phyloP scores from a whole-genome alignment of 129 eudicot species.

The Helichrysum umbraculigerum region DNA sequence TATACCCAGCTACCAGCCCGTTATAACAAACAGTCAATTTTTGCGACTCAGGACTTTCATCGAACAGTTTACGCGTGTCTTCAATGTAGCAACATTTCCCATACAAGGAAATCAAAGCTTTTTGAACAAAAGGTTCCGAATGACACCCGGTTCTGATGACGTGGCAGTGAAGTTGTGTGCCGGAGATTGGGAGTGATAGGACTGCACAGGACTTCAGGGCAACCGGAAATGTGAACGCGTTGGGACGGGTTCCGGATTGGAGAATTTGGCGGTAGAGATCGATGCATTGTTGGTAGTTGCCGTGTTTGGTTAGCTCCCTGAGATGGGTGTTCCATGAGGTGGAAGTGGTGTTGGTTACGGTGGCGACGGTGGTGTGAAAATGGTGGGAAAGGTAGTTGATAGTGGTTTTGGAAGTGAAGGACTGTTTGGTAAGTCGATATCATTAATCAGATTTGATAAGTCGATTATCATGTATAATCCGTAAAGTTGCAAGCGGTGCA shows the following conservation, averaged over 20 bases:
- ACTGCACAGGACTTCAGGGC: slow-evolving; percentile 75
- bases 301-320: slow-evolving; percentile 63
- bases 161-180: slow-evolving; percentile 67
- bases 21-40: slow-evolving; percentile 75
- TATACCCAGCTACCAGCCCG: slow-evolving; percentile 76
- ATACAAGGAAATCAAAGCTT: slow-evolving; percentile 60
- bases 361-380: slow-evolving; percentile 19
- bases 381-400: slow-evolving; percentile 30
- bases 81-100: slow-evolving; percentile 33
- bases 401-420: slow-evolving; percentile 19
- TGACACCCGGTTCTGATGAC: slow-evolving; percentile 62
- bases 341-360: no score
- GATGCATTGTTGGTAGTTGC: slow-evolving; percentile 56
- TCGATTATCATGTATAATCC: no score
- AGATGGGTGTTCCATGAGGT: slow-evolving; percentile 69
- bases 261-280: slow-evolving; percentile 72
- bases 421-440: slow-evolving; percentile 38
- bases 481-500: not conserved
- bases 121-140: slow-evolving; percentile 70
- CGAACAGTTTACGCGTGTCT: slow-evolving; percentile 69
- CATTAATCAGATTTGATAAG: no score
- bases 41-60: slow-evolving; percentile 58
- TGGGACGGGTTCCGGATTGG: slow-evolving; percentile 58
- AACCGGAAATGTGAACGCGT: slow-evolving; percentile 79
- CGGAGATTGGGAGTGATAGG: slow-evolving; percentile 51